Conservation (phyloP, 1,284 basidiomycete genomes). For the Apiotrichum mycotoxinovorans region DNA sequence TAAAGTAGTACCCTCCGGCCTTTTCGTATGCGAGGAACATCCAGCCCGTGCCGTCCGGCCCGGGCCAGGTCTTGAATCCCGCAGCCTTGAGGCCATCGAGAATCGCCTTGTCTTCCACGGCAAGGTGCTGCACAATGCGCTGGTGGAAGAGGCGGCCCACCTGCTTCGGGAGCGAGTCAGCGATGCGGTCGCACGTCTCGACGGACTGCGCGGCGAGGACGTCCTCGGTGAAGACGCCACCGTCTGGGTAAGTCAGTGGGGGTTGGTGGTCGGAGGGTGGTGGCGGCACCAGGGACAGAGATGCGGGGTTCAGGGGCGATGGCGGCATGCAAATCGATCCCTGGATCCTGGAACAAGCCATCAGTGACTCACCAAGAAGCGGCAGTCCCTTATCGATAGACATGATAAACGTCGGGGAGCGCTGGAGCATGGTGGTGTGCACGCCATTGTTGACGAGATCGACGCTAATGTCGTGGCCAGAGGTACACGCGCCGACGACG, state of each 20-base stretch:
- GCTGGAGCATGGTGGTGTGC: slow-evolving; percentile 63
- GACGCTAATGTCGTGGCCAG: slow-evolving; percentile 58
- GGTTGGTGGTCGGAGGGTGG: too few relatives aligned
- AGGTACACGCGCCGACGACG: slow-evolving; percentile 47
- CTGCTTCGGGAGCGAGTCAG: slow-evolving; percentile 53
- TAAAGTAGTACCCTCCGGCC: slow-evolving; percentile 53
- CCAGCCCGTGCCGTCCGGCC: slow-evolving; percentile 54
- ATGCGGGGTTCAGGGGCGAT: too few relatives aligned
- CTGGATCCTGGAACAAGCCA: slow-evolving; percentile 53
- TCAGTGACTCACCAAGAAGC: slow-evolving; percentile 25
- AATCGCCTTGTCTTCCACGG: slow-evolving; percentile 57
- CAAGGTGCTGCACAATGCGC: slow-evolving; percentile 54
- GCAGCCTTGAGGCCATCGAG: slow-evolving; percentile 51
- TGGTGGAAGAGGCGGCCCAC: slow-evolving; percentile 54
- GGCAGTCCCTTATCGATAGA: slow-evolving; percentile 53
- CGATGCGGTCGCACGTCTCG: slow-evolving; percentile 57
- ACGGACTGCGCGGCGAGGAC: slow-evolving; percentile 7
- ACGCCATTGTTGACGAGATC: slow-evolving; percentile 55
- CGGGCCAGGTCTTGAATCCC: slow-evolving; percentile 57
- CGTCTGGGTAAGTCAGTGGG: slow-evolving; percentile 15
- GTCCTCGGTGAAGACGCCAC: slow-evolving; percentile 43
- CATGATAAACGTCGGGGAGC: slow-evolving; percentile 63
- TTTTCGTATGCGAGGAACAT: neutral
- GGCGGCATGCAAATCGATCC: too few relatives aligned
- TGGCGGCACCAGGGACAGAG: too few relatives aligned